Evolutionary conservation across 2,329 filamentous ascomycete genomes (phyloP), one percentile per base, ranked within the genome.

Genomic region (Aciculosporium take): DNA sequence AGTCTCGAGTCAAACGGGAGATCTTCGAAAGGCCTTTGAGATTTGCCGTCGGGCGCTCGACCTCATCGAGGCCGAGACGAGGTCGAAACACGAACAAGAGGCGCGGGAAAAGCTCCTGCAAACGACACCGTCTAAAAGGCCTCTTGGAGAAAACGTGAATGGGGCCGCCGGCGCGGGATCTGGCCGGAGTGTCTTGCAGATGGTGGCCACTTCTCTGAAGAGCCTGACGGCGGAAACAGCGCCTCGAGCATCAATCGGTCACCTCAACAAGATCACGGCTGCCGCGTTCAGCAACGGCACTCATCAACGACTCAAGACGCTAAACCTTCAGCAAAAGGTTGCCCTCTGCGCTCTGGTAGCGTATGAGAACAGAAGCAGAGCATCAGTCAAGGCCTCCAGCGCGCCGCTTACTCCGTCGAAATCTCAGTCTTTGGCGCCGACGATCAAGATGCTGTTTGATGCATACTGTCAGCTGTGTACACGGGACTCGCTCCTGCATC

Each of bases 271-370:
- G 52, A 81, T 96, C 46, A 94, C 91, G 0, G 79, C 88, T 0
- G 78, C 85, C 4, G 84, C 86, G 1, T 95, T 98, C 60, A 85
- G 84, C 57, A 89, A 95, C 51, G 88, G 88, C 28, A 83, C 87
- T 1, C 76, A 72, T 10, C 86, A 95, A 52, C 77, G 91, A 44
- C 75, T 98, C 12, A 81, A 84, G 59, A 79, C 80, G 4, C 74
- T 98, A 43, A 98, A 96, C 57, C 71, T 98, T 2, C 93, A 98
- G 57, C 91, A 98, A 60, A 96, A 94, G 60, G 91, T 89, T 4
- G 87, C 89, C 0, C 71, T 98, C 8, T 98, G 91, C 63, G 78
- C 89, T 0, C 69, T 98, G 12, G 72, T 89, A 30, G 85, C 86
- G 2, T 76, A 91, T n/a, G 88, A 95, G 58, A 84, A 82, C 52